Evolutionary conservation across 2,329 filamentous ascomycete species (phyloP).

Genomic region (Aureobasidium sp.): DNA sequence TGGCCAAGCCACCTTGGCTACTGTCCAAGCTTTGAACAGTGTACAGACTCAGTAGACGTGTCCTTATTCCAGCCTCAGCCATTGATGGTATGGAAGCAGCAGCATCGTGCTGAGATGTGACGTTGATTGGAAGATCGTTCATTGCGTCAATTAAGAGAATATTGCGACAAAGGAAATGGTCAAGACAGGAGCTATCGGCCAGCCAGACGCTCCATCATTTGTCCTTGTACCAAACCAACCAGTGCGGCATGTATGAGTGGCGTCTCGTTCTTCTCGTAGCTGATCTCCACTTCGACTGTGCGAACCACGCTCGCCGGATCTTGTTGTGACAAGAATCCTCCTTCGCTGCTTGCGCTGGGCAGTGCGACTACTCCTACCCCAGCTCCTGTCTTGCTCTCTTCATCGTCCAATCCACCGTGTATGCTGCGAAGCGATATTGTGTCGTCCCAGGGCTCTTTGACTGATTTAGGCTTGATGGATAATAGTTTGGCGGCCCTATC

Average conservation of each 20-base stretch:
- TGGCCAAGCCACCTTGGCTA: not conserved
- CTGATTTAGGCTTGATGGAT: slow-evolving; percentile 17
- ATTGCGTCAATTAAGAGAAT: not conserved
- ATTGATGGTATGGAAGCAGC: not conserved
- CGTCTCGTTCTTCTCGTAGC: slow-evolving; percentile 21
- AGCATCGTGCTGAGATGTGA: no score
- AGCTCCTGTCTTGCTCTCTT: slow-evolving; percentile 16
- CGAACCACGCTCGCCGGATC: slow-evolving; percentile 19
- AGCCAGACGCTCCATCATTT: slow-evolving; percentile 11
- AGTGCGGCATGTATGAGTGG: slow-evolving; percentile 27
- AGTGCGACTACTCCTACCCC: slow-evolving; percentile 14
- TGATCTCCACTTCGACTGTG: slow-evolving; percentile 22
- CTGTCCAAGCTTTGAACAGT: no score
- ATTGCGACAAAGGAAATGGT: not conserved
- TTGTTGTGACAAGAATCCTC: slow-evolving; percentile 16
- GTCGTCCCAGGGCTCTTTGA: slow-evolving; percentile 12
- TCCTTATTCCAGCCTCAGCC: not conserved
- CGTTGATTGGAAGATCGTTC: no score
- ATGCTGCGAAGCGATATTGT: slow-evolving; percentile 13
- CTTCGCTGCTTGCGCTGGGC: slow-evolving; percentile 17
- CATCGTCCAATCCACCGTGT: not conserved
- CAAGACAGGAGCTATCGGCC: not conserved
- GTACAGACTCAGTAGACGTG: not conserved
- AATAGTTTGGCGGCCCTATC: slow-evolving; percentile 17
- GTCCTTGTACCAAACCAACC: slow-evolving; percentile 22